These are phyloP conservation scores for Colletotrichum higginsianum DNA, from an alignment of 2,329 filamentous ascomycete species.

Conservation along the genomic window DNA sequence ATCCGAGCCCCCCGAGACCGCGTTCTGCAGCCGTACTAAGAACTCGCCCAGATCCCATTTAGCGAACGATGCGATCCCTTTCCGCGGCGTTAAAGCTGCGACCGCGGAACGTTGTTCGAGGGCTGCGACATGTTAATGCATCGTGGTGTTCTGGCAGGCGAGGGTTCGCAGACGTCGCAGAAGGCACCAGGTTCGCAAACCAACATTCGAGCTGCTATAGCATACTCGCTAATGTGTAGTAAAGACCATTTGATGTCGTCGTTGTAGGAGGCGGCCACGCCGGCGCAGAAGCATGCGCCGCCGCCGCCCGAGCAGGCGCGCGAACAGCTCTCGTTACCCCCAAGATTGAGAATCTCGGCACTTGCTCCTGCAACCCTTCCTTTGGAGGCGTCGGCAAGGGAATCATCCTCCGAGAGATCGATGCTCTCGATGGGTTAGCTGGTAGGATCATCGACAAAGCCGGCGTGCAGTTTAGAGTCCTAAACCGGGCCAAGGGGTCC, in stretches of 20 bases:
- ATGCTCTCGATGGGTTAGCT: slow-evolving; percentile 92
- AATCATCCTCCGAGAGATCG: slow-evolving; percentile 94
- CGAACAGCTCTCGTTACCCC: slow-evolving; percentile 92
- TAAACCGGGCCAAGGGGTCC: slow-evolving; percentile 92
- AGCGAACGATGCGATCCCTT: slow-evolving; percentile 26
- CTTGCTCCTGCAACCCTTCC: slow-evolving; percentile 96
- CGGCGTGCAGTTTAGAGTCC: slow-evolving; percentile 90
- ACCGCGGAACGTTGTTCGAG: slow-evolving; percentile 11
- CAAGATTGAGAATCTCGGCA: slow-evolving; percentile 88
- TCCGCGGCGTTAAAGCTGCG: slow-evolving; percentile 27
- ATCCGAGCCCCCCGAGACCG: background rate
- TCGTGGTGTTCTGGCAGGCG: slow-evolving; percentile 34
- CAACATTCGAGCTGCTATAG: background rate
- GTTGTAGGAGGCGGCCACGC: slow-evolving; percentile 97
- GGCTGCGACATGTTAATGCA: slow-evolving; percentile 17
- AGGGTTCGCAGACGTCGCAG: slow-evolving; percentile 51
- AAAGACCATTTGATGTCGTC: slow-evolving; percentile 87
- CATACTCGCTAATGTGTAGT: slow-evolving; percentile 8
- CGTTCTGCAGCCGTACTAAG: no score
- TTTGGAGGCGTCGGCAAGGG: slow-evolving; percentile 99
- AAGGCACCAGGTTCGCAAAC: slow-evolving; percentile 48
- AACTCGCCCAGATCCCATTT: background rate
- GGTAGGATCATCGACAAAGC: slow-evolving; percentile 93
- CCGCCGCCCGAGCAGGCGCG: slow-evolving; percentile 89
- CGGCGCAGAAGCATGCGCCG: slow-evolving; percentile 92